Percentiles rank a stretch among this genome's conserved stretches.
Evolutionary conservation across 441 rosid species (phyloP).

Genomic region (Pelargonium myrrhifolium): DNA sequence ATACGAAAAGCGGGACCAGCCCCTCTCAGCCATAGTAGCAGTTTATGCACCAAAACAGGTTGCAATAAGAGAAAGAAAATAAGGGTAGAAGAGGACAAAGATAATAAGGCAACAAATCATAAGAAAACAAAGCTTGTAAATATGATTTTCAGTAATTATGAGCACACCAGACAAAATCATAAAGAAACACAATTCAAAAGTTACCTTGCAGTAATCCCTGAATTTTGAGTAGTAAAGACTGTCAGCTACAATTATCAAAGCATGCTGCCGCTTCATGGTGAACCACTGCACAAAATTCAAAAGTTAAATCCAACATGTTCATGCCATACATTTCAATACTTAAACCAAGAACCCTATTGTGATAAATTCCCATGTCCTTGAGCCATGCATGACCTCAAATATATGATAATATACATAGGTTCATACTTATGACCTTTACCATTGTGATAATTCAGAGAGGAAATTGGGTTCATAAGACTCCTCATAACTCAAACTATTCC

Average conservation of each 20-base stretch:
- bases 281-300: conserved; percentile 71
- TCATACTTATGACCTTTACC: not conserved
- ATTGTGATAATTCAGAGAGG: not conserved
- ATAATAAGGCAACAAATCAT: not conserved
- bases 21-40: no score
- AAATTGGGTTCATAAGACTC: not conserved
- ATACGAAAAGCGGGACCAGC: no score
- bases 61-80: no score
- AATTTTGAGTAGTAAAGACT: conserved; percentile 79
- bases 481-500: not conserved
- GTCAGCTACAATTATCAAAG: conserved; percentile 82
- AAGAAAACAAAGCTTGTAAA: not conserved
- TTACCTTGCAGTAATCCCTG: conserved; percentile 80
- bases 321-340: not conserved
- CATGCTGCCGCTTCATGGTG: conserved; percentile 95
- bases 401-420: not conserved
- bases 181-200: conserved; percentile 6
- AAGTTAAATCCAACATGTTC: conserved; percentile 9
- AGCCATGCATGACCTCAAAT: no score
- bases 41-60: no score
- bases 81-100: no score
- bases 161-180: conserved; percentile 1
- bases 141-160: not conserved
- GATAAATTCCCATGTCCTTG: not conserved
- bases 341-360: not conserved